Conservation (phyloP, 2,329 filamentous ascomycete genomes). For the Blastomyces silverae region DNA sequence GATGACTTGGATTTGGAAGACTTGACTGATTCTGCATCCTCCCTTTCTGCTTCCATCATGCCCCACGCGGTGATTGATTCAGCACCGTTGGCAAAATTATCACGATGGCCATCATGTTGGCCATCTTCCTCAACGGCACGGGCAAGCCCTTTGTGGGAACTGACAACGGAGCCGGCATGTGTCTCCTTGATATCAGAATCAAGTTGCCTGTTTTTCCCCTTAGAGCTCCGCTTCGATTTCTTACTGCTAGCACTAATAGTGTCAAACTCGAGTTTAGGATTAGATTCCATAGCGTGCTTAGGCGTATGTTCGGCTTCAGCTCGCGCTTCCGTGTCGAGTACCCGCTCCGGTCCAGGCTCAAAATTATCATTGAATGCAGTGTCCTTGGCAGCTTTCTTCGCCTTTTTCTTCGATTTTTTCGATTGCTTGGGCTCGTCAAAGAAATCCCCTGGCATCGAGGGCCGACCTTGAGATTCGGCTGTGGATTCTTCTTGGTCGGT, state of each 20-base stretch:
- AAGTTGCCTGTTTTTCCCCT: slow-evolving; percentile 18
- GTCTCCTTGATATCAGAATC: slow-evolving; percentile 7
- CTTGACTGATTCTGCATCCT: slow-evolving; percentile 24
- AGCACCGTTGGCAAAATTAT: slow-evolving; percentile 21
- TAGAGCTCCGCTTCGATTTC: slow-evolving; percentile 21
- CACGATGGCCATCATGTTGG: slow-evolving; percentile 14
- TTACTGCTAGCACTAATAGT: slow-evolving; percentile 2
- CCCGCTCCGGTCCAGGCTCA: not conserved
- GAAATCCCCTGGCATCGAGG: slow-evolving; percentile 2
- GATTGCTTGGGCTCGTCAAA: slow-evolving; percentile 7
- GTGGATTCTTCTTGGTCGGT: not conserved
- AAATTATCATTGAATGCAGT: not conserved
- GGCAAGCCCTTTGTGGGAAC: not conserved
- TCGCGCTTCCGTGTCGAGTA: not conserved
- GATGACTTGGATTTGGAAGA: slow-evolving; percentile 20
- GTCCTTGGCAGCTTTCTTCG: slow-evolving; percentile 11
- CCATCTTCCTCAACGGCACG: slow-evolving; percentile 11
- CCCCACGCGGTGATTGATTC: slow-evolving; percentile 20
- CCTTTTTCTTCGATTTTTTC: slow-evolving; percentile 12
- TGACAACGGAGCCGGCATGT: not conserved
- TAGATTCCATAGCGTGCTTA: not conserved
- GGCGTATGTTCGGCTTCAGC: slow-evolving; percentile 5
- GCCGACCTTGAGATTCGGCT: not conserved
- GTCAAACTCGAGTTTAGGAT: slow-evolving; percentile 12
- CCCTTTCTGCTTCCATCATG: slow-evolving; percentile 17